These are phyloP conservation scores for Diaporthe vexans DNA, from an alignment of 2,329 filamentous ascomycete genomes.

Conservation along the genomic window DNA sequence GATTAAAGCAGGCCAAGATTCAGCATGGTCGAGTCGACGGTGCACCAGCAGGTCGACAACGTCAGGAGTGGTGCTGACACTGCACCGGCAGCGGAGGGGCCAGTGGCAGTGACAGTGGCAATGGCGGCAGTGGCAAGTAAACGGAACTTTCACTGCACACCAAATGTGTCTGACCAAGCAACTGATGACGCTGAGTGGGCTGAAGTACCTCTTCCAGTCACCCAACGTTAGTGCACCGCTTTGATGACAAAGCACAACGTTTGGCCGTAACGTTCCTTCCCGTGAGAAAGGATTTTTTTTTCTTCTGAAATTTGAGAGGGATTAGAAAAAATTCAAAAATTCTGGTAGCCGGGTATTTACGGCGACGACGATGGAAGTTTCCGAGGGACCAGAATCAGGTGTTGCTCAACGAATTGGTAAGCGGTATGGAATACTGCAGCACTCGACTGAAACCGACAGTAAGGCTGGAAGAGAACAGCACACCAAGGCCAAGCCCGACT, in stretches of 20 bases:
- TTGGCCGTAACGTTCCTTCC: slow-evolving; percentile 3
- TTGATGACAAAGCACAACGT: slow-evolving; percentile 9
- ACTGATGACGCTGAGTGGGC: slow-evolving; percentile 23
- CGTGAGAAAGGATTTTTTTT: not conserved
- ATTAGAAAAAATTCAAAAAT: not conserved
- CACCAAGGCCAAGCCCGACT: not conserved
- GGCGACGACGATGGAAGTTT: not conserved
- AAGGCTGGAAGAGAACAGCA: not conserved
- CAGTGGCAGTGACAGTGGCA: slow-evolving; percentile 19
- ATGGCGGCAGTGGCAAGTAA: slow-evolving; percentile 20
- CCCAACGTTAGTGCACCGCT: not conserved
- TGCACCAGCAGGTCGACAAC: not conserved
- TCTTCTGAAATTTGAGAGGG: not conserved
- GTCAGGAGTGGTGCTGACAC: not conserved
- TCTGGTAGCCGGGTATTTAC: not conserved
- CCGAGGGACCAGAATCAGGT: not conserved
- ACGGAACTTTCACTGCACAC: not conserved
- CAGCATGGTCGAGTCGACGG: not conserved
- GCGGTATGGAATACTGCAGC: not conserved
- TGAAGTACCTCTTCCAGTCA: not conserved
- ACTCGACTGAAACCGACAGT: not conserved
- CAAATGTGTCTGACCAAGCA: not conserved
- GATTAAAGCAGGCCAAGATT: slow-evolving; percentile 31
- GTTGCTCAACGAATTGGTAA: not conserved
- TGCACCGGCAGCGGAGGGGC: not conserved